Evolutionary conservation across 164 flowering plant genomes (phyloP).

Genomic region (Kingdonia uniflora): DNA sequence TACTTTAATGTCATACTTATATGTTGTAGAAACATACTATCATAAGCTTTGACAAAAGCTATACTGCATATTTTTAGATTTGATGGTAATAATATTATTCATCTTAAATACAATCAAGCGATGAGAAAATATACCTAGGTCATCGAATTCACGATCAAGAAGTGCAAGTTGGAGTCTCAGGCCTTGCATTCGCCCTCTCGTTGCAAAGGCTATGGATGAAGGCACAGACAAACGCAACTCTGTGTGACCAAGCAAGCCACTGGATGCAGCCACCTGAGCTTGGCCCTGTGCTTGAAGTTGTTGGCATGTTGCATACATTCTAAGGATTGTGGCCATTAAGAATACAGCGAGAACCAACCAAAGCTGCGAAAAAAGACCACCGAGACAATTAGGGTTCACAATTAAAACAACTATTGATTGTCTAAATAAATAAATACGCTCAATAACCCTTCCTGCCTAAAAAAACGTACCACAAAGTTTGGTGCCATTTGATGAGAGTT

Average conservation of each 20-base stretch:
- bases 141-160: slow-evolving; percentile 98
- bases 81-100: too few relatives aligned
- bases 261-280: slow-evolving; percentile 79
- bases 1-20: too few relatives aligned
- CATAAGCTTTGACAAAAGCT: too few relatives aligned
- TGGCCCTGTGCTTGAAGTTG: slow-evolving; percentile 97
- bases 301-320: slow-evolving; percentile 97
- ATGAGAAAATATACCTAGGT: slow-evolving; percentile 46
- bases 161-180: slow-evolving; percentile 98
- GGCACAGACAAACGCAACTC: slow-evolving; percentile 88
- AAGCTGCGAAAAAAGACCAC: slow-evolving; percentile 40
- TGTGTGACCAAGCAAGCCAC: slow-evolving; percentile 78
- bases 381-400: background rate
- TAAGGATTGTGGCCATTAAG: slow-evolving; percentile 77
- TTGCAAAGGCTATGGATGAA: slow-evolving; percentile 80
- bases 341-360: slow-evolving; percentile 91
- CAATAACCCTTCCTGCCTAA: background rate
- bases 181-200: slow-evolving; percentile 87
- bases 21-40: too few relatives aligned
- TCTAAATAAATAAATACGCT: too few relatives aligned
- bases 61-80: too few relatives aligned
- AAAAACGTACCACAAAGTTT: slow-evolving; percentile 72
- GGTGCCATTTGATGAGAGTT: slow-evolving; percentile 93
- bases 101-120: background rate
- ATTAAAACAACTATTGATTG: too few relatives aligned